These are phyloP conservation scores for Stygiomarasmius scandens DNA, from an alignment of 1,284 basidiomycete species.

Conservation along the genomic window DNA sequence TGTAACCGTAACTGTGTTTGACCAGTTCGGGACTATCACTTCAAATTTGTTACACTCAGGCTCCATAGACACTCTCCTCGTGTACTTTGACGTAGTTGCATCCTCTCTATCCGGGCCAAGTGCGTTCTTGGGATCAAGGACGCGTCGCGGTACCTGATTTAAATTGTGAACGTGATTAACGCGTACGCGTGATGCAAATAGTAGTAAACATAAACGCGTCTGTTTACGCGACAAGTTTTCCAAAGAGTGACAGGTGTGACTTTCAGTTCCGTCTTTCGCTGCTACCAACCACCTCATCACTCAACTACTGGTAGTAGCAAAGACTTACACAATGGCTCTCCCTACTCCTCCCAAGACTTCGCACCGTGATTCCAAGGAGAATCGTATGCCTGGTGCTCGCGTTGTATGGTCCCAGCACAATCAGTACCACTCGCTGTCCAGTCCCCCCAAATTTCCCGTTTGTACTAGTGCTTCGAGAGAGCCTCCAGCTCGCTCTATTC, in stretches of 20 bases:
- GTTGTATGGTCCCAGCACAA: slow-evolving; percentile 65
- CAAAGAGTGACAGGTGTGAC: too few relatives aligned
- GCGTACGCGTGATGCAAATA: neutral
- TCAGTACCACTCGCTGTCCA: slow-evolving; percentile 52
- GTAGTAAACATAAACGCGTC: slow-evolving; percentile 3
- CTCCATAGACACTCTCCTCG: too few relatives aligned
- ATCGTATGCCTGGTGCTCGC: slow-evolving; percentile 41
- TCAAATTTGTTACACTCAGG: too few relatives aligned
- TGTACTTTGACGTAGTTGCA: too few relatives aligned
- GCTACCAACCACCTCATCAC: neutral
- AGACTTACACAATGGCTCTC: slow-evolving; percentile 43
- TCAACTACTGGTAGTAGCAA: neutral
- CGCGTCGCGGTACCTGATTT: too few relatives aligned
- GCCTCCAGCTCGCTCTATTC: slow-evolving; percentile 60
- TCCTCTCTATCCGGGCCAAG: too few relatives aligned
- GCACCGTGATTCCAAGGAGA: slow-evolving; percentile 51
- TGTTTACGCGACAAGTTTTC: neutral
- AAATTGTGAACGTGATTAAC: neutral
- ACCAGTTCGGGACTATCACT: too few relatives aligned
- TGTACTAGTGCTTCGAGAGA: slow-evolving; percentile 39
- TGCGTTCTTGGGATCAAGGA: too few relatives aligned
- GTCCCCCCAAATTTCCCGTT: slow-evolving; percentile 36
- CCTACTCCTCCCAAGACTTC: slow-evolving; percentile 67
- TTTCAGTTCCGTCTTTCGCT: neutral
- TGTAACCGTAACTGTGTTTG: too few relatives aligned